A percentile compares a stretch with the other conserved stretches of the same genome.
phyloP scores from a whole-genome alignment of 1,284 basidiomycete genomes.

The Ustilago sp. region DNA sequence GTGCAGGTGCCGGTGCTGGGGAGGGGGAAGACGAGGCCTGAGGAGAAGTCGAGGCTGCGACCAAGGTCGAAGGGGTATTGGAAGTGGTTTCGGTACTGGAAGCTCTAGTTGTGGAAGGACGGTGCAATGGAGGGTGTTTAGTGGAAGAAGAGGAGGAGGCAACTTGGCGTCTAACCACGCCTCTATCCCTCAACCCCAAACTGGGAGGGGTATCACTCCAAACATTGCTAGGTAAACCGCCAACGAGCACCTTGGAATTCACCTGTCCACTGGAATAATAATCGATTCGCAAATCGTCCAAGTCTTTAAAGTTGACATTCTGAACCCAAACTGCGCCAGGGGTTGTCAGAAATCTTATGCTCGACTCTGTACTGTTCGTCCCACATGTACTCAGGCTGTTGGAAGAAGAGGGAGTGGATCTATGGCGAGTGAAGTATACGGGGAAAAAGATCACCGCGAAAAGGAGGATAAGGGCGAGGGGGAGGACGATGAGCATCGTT shows the following conservation, averaged over 20 bases:
- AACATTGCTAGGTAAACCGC: background rate
- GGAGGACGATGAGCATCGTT: background rate
- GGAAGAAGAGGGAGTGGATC: background rate
- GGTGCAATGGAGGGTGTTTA: too few relatives aligned
- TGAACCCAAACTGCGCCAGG: conserved; percentile 72
- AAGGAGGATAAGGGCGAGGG: background rate
- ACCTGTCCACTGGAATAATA: conserved; percentile 19
- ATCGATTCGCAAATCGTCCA: conserved; percentile 24
- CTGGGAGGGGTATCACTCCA: background rate
- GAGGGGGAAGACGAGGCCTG: too few relatives aligned
- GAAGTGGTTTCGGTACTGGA: background rate
- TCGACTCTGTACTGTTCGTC: background rate
- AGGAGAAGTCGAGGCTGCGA: background rate
- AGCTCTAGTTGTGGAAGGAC: too few relatives aligned
- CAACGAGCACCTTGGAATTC: conserved; percentile 10
- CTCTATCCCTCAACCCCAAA: too few relatives aligned
- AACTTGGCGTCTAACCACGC: too few relatives aligned
- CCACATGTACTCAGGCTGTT: background rate
- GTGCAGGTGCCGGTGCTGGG: background rate
- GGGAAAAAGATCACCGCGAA: conserved; percentile 23
- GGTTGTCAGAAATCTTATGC: background rate
- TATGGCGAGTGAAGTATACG: conserved; percentile 12
- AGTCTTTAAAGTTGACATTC: background rate
- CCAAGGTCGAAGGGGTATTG: background rate
- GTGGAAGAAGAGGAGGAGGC: too few relatives aligned